phyloP scores from a whole-genome alignment of 2,329 filamentous ascomycete genomes.

The Colletotrichum abscissum region DNA sequence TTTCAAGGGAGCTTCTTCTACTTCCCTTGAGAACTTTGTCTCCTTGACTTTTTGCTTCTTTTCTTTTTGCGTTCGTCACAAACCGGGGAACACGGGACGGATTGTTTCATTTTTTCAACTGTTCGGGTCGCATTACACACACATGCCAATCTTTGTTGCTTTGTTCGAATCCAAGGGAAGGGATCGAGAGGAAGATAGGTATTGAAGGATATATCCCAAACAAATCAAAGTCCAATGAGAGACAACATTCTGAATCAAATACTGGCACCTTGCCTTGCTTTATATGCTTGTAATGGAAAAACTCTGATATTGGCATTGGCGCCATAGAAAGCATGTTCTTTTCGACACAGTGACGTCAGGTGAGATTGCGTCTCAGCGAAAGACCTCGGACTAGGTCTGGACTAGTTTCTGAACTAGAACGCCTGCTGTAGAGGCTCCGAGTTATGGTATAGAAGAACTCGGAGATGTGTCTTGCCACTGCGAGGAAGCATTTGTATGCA shows the following conservation, averaged over 20 bases:
- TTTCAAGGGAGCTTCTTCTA: not conserved
- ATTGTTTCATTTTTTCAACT: not conserved
- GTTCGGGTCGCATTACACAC: not conserved
- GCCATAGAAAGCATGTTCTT: too few relatives aligned
- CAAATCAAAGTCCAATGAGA: not conserved
- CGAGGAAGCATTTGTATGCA: too few relatives aligned
- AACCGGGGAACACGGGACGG: slow-evolving; percentile 11
- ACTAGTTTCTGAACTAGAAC: too few relatives aligned
- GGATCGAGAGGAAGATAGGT: not conserved
- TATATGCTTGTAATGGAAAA: not conserved
- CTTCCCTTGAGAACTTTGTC: not conserved
- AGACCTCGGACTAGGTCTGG: too few relatives aligned
- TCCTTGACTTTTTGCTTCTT: not conserved
- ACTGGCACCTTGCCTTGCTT: too few relatives aligned
- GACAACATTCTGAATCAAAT: not conserved
- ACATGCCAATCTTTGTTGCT: not conserved
- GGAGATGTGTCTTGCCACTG: too few relatives aligned
- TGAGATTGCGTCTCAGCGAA: too few relatives aligned
- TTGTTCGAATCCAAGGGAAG: not conserved
- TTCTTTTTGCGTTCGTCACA: not conserved
- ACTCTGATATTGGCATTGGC: rapidly evolving
- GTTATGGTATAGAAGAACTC: too few relatives aligned
- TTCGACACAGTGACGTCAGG: too few relatives aligned
- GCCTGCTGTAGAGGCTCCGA: too few relatives aligned
- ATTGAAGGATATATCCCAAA: slow-evolving; percentile 11